These are phyloP conservation scores for Aspergillus aculeatinus DNA, from an alignment of 2,329 filamentous ascomycete genomes.

Conservation along the genomic window DNA sequence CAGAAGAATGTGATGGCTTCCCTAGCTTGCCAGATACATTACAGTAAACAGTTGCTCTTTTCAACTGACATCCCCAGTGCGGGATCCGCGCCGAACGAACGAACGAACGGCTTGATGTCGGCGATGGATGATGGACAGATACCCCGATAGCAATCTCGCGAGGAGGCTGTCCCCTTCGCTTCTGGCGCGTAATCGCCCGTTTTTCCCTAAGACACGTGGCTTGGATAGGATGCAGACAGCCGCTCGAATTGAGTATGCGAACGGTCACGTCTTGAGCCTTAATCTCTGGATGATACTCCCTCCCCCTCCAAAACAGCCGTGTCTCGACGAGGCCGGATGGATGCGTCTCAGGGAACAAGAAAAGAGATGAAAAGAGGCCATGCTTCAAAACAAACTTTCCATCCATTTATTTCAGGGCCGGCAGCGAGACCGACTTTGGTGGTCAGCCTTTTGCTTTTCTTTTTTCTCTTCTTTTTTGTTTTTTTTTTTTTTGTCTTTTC, in stretches of 20 bases:
- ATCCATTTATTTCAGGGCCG: not conserved
- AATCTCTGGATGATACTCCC: not conserved
- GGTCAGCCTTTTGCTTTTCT: slow-evolving; percentile 11
- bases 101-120: slow-evolving; percentile 4
- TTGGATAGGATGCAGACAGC: slow-evolving; percentile 17
- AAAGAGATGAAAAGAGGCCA: not conserved
- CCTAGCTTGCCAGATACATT: too few relatives aligned
- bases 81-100: not conserved
- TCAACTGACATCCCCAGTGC: slow-evolving; percentile 12
- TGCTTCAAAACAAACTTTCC: not conserved
- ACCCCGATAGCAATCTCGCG: not conserved
- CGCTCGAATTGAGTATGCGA: slow-evolving; percentile 12
- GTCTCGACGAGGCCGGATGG: not conserved
- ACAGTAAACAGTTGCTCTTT: slow-evolving; percentile 1
- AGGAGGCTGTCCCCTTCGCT: slow-evolving; percentile 5
- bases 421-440: not conserved
- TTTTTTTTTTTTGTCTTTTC: not conserved
- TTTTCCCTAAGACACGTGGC: slow-evolving; percentile 20
- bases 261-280: not conserved
- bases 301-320: not conserved
- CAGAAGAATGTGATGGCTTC: not conserved
- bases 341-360: not conserved
- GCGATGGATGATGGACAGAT: slow-evolving; percentile 4
- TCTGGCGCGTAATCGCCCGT: slow-evolving; percentile 20
- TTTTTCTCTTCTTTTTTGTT: not conserved